phyloP scores from a whole-genome alignment of 495 filamentous ascomycete genomes.

The Chaetomium cochliodes region DNA sequence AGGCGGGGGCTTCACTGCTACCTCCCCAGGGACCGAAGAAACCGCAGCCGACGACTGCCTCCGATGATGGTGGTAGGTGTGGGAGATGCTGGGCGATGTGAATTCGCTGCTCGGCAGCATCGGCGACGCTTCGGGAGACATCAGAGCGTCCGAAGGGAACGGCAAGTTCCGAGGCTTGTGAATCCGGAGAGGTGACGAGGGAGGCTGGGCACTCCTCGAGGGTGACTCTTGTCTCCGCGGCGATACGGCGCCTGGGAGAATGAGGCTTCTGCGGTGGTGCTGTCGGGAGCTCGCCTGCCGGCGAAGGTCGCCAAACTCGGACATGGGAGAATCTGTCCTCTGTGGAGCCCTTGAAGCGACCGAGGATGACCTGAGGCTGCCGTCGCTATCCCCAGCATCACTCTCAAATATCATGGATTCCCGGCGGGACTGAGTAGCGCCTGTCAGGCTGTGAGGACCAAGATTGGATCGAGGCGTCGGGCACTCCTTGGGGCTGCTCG shows the following conservation, averaged over 20 bases:
- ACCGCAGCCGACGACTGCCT: slow-evolving; percentile 88
- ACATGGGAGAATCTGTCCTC: slow-evolving; percentile 86
- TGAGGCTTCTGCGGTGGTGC: slow-evolving; percentile 78
- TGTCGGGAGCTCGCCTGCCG: slow-evolving; percentile 69
- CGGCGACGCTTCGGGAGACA: slow-evolving; percentile 86
- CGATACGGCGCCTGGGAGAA: slow-evolving; percentile 69
- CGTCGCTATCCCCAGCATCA: slow-evolving; percentile 78
- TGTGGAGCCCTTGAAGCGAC: slow-evolving; percentile 60
- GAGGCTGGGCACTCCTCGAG: slow-evolving; percentile 57
- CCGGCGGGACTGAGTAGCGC: slow-evolving; percentile 64
- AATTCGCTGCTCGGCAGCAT: slow-evolving; percentile 79
- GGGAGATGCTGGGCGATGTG: slow-evolving; percentile 58
- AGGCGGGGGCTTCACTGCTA: slow-evolving; percentile 61
- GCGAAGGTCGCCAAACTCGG: slow-evolving; percentile 70
- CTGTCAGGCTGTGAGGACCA: slow-evolving; percentile 59
- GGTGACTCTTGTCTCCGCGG: slow-evolving; percentile 86
- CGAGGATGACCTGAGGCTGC: slow-evolving; percentile 80
- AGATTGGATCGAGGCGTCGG: slow-evolving; percentile 86
- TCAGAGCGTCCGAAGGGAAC: slow-evolving; percentile 67
- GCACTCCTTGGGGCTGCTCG: slow-evolving; percentile 87
- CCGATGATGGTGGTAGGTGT: slow-evolving; percentile 69
- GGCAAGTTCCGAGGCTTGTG: slow-evolving; percentile 76
- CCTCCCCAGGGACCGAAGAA: slow-evolving; percentile 57
- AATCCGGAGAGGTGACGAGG: slow-evolving; percentile 80
- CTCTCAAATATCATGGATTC: slow-evolving; percentile 74